Base-by-base conservation (phyloP, 2,329 filamentous ascomycete species). In the Plenodomus biglobosus region DNA sequence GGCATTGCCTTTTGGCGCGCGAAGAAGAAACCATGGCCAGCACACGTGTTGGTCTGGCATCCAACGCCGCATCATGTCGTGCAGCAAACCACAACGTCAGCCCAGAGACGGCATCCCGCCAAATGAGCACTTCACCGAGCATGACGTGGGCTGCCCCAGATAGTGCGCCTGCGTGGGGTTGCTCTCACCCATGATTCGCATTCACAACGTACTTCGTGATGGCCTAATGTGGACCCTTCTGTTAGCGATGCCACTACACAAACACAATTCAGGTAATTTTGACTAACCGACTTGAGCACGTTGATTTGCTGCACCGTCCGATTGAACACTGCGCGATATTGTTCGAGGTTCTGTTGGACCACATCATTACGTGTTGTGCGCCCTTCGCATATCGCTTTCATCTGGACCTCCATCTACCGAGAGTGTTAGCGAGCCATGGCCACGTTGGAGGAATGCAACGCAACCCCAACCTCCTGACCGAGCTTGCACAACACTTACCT, bases 381-480 rank as follows among this genome's bases (percentile, higher is more conserved):
- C 20, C 94, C 94, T 50, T 92, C 91, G 73, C 94, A 97, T 48
- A 99, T 96, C 48, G 89, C 90, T 69, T 92, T 94, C 92, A 99
- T 96, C 70, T 91, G 90, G 53, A 90, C 76, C 73, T 99, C 94
- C 90, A 96, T 96, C 78, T 79, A 57, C 51, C 42, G 43, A 52
- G 22, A 16, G 49, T 41, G 44, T 56, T 51, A 58, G 55, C 49
- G 32, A 50, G 20, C 36, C 8, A 3, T 32, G 27, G n/a, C 27
- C 27, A 21, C 21, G 40, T 13, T 36, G 40, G 17, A 32, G 27
- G 38, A 41, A 38, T 36, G 38, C 40, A 41, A 38, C 34, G 38
- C 39, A 48, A 46, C 17, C 21, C 19, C 39, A 40, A 45, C 44
- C 38, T 44, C 38, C 39, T 38, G 46, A 39, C 49, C 24, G 21